Evolutionary conservation across 805 yeast genomes (phyloP).

Genomic region (Metschnikowia proteae): DNA sequence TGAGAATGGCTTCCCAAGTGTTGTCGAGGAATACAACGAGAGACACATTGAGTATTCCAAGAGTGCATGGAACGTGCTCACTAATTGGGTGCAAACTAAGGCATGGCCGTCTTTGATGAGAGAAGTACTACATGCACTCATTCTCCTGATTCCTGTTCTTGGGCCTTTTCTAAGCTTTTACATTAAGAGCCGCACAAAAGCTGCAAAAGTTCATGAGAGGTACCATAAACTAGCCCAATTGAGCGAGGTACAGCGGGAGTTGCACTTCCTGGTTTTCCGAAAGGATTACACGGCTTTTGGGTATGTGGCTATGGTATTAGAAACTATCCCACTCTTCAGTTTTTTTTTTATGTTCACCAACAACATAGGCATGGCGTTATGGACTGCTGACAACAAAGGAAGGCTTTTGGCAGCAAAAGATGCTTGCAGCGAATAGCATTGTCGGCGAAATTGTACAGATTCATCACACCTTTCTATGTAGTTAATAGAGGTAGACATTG

Average conservation of each 20-base stretch:
- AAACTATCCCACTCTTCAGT: slow-evolving; percentile 51
- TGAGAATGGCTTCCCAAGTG: slow-evolving; percentile 42
- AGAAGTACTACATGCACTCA: slow-evolving; percentile 30
- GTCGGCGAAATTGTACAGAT: background rate
- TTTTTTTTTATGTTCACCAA: slow-evolving; percentile 56
- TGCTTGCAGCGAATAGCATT: background rate
- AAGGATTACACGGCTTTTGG: slow-evolving; percentile 51
- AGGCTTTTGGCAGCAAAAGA: slow-evolving; percentile 1
- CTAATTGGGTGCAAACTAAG: slow-evolving; percentile 6
- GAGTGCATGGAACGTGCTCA: background rate
- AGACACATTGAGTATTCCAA: background rate
- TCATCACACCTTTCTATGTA: background rate
- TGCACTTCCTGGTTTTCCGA: slow-evolving; percentile 31
- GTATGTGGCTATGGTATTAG: slow-evolving; percentile 46
- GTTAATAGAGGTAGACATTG: slow-evolving; percentile 56
- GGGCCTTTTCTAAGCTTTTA: slow-evolving; percentile 55
- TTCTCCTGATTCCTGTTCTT: slow-evolving; percentile 51
- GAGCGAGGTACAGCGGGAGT: slow-evolving; percentile 38
- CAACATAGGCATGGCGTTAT: slow-evolving; percentile 59
- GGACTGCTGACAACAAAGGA: slow-evolving; percentile 47
- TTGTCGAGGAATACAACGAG: slow-evolving; percentile 28
- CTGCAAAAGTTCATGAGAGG: slow-evolving; percentile 48
- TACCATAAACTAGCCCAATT: slow-evolving; percentile 57
- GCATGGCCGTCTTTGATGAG: slow-evolving; percentile 28
- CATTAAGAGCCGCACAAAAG: slow-evolving; percentile 53